These are phyloP conservation scores for Ustilago hordei DNA, from an alignment of 1,284 basidiomycete genomes.

Conservation along the genomic window DNA sequence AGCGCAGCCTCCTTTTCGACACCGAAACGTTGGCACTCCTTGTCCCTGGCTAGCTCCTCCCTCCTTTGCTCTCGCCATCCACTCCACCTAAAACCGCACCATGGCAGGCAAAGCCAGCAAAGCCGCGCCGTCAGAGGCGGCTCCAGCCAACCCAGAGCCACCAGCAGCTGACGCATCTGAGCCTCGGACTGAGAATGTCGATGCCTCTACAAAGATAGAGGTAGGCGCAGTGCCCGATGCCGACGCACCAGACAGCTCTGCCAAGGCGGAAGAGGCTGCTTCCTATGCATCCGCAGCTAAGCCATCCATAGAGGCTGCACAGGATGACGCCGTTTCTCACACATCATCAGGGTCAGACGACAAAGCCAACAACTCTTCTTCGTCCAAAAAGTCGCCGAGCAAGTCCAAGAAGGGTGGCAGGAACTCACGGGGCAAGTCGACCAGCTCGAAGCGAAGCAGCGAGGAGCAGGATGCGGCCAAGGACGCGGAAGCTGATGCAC, in stretches of 20 bases:
- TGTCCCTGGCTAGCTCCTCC: background rate
- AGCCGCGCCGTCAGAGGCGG: constrained; percentile 18
- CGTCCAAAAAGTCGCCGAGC: constrained; percentile 30
- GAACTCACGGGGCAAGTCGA: constrained; percentile 29
- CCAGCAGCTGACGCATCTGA: constrained; percentile 13
- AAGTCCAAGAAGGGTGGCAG: constrained; percentile 43
- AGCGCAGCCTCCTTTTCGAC: background rate
- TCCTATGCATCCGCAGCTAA: constrained; percentile 2
- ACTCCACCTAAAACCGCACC: constrained; percentile 2
- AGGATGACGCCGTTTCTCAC: constrained; percentile 33
- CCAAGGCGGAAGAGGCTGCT: constrained; percentile 8
- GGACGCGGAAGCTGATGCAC: constrained; percentile 5
- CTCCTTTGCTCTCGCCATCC: background rate
- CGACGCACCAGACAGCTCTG: background rate
- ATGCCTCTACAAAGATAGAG: constrained; percentile 15
- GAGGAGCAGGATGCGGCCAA: constrained; percentile 28
- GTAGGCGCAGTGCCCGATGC: background rate
- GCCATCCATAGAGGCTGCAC: constrained; percentile 17
- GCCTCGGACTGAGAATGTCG: background rate
- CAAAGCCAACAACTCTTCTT: constrained; percentile 22
- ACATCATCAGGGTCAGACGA: constrained; percentile 41
- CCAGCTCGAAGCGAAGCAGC: constrained; percentile 40
- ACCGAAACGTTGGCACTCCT: background rate
- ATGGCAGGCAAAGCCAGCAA: constrained; percentile 34
- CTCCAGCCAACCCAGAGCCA: constrained; percentile 4